Evolutionary conservation across 148 eudicot genomes (phyloP).

Genomic region (Polygonum maritimum): DNA sequence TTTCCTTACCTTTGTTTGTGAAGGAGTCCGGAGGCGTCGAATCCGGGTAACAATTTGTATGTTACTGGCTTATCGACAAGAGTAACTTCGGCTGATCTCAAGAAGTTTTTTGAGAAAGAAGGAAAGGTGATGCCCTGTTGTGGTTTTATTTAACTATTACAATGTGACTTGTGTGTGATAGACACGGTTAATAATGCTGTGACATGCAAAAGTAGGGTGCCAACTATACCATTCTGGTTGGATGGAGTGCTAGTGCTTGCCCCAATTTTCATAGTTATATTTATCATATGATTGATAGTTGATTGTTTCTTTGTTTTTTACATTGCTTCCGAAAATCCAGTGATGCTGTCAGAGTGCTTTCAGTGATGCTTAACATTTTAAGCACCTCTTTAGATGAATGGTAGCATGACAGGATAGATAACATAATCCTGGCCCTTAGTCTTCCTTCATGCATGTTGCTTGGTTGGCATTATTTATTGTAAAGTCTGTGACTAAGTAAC

Average conservation of each 20-base stretch:
- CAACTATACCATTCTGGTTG: not conserved
- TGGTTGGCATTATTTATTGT: not conserved
- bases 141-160: not conserved
- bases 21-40: constrained; percentile 46
- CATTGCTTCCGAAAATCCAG: not conserved
- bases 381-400: not conserved
- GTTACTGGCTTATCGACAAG: constrained; percentile 69
- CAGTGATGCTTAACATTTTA: not conserved
- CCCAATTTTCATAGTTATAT: not conserved
- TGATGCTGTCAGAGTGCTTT: not conserved
- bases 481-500: not conserved
- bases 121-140: constrained; percentile 43
- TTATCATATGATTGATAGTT: not conserved
- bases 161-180: not conserved
- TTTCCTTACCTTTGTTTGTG: constrained; percentile 12
- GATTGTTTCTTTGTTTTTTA: not conserved
- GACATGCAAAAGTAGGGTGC: not conserved
- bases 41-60: constrained; percentile 66
- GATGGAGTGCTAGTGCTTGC: not conserved
- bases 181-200: not conserved
- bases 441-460: not conserved
- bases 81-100: constrained; percentile 50
- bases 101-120: constrained; percentile 47
- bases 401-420: not conserved
- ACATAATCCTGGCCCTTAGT: not conserved